Evolutionary conservation across 1,284 basidiomycete genomes (phyloP).

Genomic region (Puccinia horiana): DNA sequence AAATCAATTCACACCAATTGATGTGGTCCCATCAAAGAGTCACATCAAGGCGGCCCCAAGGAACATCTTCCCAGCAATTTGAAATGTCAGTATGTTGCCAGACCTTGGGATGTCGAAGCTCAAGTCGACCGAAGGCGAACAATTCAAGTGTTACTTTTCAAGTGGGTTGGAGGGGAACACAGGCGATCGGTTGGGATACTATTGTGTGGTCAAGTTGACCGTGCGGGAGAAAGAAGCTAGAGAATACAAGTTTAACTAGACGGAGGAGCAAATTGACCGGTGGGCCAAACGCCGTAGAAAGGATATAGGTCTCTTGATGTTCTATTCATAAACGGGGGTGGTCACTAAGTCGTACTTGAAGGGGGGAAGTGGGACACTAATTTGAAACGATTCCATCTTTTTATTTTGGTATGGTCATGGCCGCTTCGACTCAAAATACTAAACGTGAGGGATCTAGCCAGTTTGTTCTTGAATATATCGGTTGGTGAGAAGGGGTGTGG

Average conservation of each 20-base stretch:
- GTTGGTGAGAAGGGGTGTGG: background rate
- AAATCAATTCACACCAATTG: too few relatives aligned
- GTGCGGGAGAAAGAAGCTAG: conserved; percentile 1
- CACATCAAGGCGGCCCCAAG: too few relatives aligned
- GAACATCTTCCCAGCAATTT: too few relatives aligned
- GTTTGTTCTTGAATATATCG: background rate
- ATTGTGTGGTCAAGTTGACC: background rate
- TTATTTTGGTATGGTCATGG: background rate
- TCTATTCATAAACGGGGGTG: background rate
- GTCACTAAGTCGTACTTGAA: background rate
- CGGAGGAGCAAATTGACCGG: background rate
- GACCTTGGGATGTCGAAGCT: too few relatives aligned
- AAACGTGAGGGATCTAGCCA: background rate
- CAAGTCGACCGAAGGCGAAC: too few relatives aligned
- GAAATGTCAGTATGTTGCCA: too few relatives aligned
- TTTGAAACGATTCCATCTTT: background rate
- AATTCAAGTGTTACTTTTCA: too few relatives aligned
- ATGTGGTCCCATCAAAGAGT: too few relatives aligned
- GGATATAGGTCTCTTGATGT: background rate
- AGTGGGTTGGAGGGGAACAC: background rate
- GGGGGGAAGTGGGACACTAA: background rate
- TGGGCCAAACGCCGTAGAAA: background rate
- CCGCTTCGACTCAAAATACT: background rate
- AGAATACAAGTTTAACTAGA: background rate
- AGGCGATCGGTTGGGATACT: background rate